Conservation (phyloP, 805 yeast genomes). For the Lipomyces japonicus region DNA sequence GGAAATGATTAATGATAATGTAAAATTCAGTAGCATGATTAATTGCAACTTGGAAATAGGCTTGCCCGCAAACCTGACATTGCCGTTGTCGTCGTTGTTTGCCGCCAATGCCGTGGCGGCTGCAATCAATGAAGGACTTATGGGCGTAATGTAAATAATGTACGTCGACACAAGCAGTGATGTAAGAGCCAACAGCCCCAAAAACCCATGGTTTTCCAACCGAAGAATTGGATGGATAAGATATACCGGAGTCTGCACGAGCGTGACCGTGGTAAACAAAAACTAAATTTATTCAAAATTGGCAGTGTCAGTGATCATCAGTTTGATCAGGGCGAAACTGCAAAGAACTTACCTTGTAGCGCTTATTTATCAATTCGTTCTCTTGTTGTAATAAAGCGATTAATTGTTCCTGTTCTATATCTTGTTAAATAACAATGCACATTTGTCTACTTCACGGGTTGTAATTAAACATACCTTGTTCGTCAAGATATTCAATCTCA, state of each 20-base stretch:
- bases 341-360: conserved; percentile 18
- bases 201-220: conserved; percentile 9
- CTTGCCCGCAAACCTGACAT: not conserved
- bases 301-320: conserved; percentile 4
- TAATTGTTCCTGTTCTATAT: conserved; percentile 23
- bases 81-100: not conserved
- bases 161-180: conserved; percentile 18
- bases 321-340: not conserved
- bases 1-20: conserved; percentile 8
- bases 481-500: conserved; percentile 24
- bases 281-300: not conserved
- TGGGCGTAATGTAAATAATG: conserved; percentile 17
- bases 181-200: conserved; percentile 12
- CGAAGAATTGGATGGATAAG: conserved; percentile 19
- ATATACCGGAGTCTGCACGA: conserved; percentile 21
- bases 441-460: not conserved
- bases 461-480: conserved; percentile 18
- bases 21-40: conserved; percentile 9
- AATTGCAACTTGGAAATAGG: not conserved
- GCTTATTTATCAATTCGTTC: conserved; percentile 15
- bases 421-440: not conserved
- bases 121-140: conserved; percentile 4
- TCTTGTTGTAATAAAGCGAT: conserved; percentile 16
- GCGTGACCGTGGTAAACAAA: conserved; percentile 13
- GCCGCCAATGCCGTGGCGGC: conserved; percentile 9